A percentile compares a stretch with the other conserved stretches of the same genome.
Conservation (phyloP, 2,329 filamentous ascomycete species). For the Apiospora arundinis region DNA sequence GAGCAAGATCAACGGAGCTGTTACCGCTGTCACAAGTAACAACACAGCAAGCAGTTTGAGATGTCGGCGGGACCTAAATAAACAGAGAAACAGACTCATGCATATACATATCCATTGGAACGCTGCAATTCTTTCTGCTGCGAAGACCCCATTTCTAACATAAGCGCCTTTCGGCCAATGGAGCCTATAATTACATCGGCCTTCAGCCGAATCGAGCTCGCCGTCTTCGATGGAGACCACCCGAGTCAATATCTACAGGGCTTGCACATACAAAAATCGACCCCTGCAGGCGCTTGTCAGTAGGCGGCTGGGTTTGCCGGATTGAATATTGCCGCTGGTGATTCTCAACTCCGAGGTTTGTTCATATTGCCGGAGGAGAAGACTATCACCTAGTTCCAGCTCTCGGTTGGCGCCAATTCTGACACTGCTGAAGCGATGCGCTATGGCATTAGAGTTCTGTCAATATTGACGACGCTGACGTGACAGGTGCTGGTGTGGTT, state of each 20-base stretch:
- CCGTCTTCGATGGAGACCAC: not conserved
- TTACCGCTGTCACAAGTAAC: not conserved
- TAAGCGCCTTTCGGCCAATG: not conserved
- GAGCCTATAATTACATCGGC: not conserved
- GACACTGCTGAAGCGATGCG: not conserved
- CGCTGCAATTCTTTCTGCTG: not conserved
- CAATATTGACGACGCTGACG: not conserved
- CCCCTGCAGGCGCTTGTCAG: not conserved
- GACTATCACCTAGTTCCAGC: not conserved
- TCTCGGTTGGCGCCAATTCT: not conserved
- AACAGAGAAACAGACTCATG: not conserved
- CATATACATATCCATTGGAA: not conserved
- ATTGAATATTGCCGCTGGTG: not conserved
- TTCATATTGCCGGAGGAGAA: not conserved
- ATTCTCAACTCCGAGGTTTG: not conserved
- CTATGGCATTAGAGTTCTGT: not conserved
- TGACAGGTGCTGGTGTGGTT: not conserved
- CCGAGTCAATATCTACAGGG: not conserved
- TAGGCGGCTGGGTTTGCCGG: not conserved
- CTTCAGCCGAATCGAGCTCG: not conserved
- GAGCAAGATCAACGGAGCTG: not conserved
- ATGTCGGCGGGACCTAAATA: not conserved
- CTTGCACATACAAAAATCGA: not conserved
- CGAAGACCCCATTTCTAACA: not conserved
- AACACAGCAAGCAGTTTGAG: not conserved